These are phyloP conservation scores for Erysiphe pulchra DNA, from an alignment of 2,329 filamentous ascomycete species.

Conservation along the genomic window DNA sequence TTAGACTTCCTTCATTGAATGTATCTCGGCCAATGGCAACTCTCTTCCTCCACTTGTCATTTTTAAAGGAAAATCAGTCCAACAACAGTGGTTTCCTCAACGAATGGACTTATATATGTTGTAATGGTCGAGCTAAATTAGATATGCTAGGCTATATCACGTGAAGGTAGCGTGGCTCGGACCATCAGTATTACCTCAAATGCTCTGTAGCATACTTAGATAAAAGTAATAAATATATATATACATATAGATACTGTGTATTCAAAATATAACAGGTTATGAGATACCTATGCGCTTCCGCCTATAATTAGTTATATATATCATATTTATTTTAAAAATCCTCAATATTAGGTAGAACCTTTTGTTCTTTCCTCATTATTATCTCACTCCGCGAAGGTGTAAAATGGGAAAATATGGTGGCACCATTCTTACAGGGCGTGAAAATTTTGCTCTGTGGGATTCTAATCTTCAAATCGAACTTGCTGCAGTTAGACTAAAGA, in stretches of 20 bases:
- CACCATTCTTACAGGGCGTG: neutral
- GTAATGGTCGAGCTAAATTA: neutral
- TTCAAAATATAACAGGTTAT: neutral
- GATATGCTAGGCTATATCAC: neutral
- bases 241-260: neutral
- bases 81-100: neutral
- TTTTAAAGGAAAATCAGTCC: neutral
- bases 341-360: neutral
- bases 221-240: neutral
- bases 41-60: neutral
- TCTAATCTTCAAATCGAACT: neutral
- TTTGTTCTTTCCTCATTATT: neutral
- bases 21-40: neutral
- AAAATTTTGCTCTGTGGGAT: neutral
- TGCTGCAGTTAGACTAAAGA: neutral
- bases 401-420: neutral
- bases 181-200: neutral
- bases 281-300: neutral
- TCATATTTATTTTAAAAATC: neutral
- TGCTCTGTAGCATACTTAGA: neutral
- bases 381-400: neutral
- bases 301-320: neutral
- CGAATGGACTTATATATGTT: neutral
- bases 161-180: neutral
- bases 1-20: neutral